These are phyloP conservation scores for Lepidopterella palustris DNA, from an alignment of 495 filamentous ascomycete genomes.

Conservation along the genomic window DNA sequence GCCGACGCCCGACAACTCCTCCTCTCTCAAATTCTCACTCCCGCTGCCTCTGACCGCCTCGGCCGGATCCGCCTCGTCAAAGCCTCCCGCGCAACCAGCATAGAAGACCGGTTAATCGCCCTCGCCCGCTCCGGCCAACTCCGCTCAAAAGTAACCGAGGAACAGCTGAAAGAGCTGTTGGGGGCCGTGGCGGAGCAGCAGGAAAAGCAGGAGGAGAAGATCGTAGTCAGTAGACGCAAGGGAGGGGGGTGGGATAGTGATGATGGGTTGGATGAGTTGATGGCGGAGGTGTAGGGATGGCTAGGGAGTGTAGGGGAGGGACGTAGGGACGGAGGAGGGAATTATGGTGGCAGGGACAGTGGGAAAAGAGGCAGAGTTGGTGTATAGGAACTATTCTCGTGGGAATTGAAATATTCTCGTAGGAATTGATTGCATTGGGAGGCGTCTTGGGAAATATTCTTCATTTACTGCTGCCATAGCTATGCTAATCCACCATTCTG, in stretches of 20 bases:
- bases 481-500: too few relatives aligned
- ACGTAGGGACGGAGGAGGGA: too few relatives aligned
- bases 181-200: slow-evolving; percentile 69
- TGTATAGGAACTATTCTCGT: slow-evolving; percentile 32
- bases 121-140: slow-evolving; percentile 83
- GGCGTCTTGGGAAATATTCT: background rate
- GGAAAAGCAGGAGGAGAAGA: slow-evolving; percentile 60
- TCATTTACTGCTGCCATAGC: too few relatives aligned
- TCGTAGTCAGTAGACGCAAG: slow-evolving; percentile 77
- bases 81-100: slow-evolving; percentile 77
- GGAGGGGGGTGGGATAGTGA: slow-evolving; percentile 83
- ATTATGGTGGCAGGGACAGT: too few relatives aligned
- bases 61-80: slow-evolving; percentile 94
- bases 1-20: slow-evolving; percentile 67
- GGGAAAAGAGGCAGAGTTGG: slow-evolving; percentile 89
- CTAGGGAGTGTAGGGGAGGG: background rate
- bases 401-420: background rate
- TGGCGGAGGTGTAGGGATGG: slow-evolving; percentile 18
- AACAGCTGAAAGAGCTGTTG: slow-evolving; percentile 85
- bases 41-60: slow-evolving; percentile 86
- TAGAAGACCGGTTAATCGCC: slow-evolving; percentile 90
- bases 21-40: slow-evolving; percentile 85
- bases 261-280: slow-evolving; percentile 68
- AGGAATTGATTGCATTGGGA: background rate
- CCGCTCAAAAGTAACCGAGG: slow-evolving; percentile 80